Conservation (phyloP, 2,329 filamentous ascomycete species). For the Phyllosticta citrichinensis region DNA sequence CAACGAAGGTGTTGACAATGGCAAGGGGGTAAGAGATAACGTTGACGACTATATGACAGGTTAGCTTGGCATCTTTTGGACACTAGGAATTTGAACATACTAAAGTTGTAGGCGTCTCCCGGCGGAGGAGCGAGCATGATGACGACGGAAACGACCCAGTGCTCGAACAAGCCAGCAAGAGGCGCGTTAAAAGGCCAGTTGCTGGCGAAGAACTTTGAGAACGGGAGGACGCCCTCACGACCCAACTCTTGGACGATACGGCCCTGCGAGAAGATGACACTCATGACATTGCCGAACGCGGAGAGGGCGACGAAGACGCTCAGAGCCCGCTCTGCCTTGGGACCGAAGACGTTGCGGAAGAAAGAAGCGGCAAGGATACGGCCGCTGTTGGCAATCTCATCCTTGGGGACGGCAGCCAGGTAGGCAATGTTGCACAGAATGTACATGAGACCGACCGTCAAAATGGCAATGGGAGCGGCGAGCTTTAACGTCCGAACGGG, state of each 20-base stretch:
- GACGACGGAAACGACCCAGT: conserved; percentile 54
- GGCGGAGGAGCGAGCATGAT: conserved; percentile 59
- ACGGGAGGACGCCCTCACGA: conserved; percentile 56
- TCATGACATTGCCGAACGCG: conserved; percentile 57
- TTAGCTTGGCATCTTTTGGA: not conserved
- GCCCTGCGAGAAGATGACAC: conserved; percentile 59
- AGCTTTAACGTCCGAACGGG: conserved; percentile 55
- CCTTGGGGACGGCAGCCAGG: conserved; percentile 50
- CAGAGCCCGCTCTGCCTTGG: conserved; percentile 45
- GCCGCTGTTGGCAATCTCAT: conserved; percentile 44
- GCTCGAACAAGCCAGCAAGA: conserved; percentile 50
- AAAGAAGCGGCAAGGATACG: conserved; percentile 47
- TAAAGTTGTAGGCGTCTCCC: conserved; percentile 57
- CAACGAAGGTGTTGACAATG: conserved; percentile 44
- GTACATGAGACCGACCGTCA: conserved; percentile 50
- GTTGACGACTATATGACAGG: conserved; percentile 23
- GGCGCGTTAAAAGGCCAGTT: conserved; percentile 56
- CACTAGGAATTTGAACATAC: conserved; percentile 25
- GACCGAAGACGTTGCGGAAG: conserved; percentile 47
- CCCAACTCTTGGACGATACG: conserved; percentile 57
- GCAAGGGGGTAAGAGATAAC: conserved; percentile 56
- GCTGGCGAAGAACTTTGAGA: conserved; percentile 52
- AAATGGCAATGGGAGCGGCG: conserved; percentile 52
- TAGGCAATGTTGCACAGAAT: conserved; percentile 59
- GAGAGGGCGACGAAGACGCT: conserved; percentile 59